Conservation (phyloP, 305 asterid species). For the Caryopteris hybrid region DNA sequence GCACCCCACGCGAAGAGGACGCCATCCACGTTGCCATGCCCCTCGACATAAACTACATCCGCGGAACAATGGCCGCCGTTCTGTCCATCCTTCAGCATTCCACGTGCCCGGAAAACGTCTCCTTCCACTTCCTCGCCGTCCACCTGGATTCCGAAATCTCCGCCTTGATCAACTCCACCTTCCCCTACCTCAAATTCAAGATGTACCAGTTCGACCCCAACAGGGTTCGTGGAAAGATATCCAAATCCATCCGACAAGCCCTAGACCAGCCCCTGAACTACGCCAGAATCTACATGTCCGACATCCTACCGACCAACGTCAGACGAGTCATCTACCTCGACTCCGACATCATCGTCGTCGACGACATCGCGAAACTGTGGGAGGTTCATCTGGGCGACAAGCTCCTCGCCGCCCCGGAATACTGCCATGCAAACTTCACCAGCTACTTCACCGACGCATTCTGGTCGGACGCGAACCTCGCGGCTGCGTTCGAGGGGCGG, state of each 20-base stretch:
- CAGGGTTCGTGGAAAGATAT: slow-evolving; percentile 59
- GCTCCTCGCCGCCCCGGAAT: slow-evolving; percentile 78
- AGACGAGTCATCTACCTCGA: slow-evolving; percentile 72
- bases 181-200: slow-evolving; percentile 66
- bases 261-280: slow-evolving; percentile 81
- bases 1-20: slow-evolving; percentile 16
- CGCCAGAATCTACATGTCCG: slow-evolving; percentile 72
- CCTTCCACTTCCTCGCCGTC: slow-evolving; percentile 65
- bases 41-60: slow-evolving; percentile 61
- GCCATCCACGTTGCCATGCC: slow-evolving; percentile 70
- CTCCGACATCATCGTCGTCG: slow-evolving; percentile 75
- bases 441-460: slow-evolving; percentile 58
- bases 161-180: slow-evolving; percentile 53
- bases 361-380: slow-evolving; percentile 74
- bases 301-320: slow-evolving; percentile 48
- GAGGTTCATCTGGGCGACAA: slow-evolving; percentile 46
- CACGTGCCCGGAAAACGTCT: slow-evolving; percentile 72
- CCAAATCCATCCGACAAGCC: slow-evolving; percentile 75
- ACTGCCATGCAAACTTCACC: slow-evolving; percentile 81
- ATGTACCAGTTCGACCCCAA: slow-evolving; percentile 56
- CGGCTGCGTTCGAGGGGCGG: slow-evolving; percentile 47
- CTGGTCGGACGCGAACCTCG: slow-evolving; percentile 44
- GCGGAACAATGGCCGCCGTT: slow-evolving; percentile 81
- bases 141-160: slow-evolving; percentile 39
- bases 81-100: slow-evolving; percentile 71